A percentile compares a stretch with the other conserved stretches of the same genome.
Evolutionary conservation across 2,329 filamentous ascomycete genomes (phyloP).

Genomic region (Botrytis medusae): DNA sequence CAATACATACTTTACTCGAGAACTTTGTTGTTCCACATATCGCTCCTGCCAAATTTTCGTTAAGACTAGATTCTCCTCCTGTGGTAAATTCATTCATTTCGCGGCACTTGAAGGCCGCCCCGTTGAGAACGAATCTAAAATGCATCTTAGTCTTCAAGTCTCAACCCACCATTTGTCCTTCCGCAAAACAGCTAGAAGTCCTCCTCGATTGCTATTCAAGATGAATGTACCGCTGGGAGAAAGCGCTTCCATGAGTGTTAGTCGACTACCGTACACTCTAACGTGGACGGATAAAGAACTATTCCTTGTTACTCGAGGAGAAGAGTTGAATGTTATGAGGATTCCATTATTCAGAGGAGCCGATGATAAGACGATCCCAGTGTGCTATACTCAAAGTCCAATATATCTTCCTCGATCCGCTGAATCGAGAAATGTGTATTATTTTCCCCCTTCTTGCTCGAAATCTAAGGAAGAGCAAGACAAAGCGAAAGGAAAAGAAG

Average conservation of each 20-base stretch:
- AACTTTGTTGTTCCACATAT: constrained; percentile 8
- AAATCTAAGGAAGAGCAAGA: background rate
- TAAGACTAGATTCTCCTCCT: background rate
- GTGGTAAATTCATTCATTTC: constrained; percentile 11
- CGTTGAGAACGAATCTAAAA: background rate
- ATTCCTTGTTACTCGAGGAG: background rate
- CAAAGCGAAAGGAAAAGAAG: constrained; percentile 4
- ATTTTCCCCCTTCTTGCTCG: background rate
- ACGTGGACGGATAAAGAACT: constrained; percentile 8
- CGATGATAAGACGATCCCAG: background rate
- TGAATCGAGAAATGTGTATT: constrained; percentile 14
- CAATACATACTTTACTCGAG: constrained; percentile 14
- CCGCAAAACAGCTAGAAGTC: background rate
- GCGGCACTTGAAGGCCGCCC: background rate
- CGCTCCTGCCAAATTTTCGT: constrained; percentile 14
- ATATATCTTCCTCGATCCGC: constrained; percentile 2
- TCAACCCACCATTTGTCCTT: constrained; percentile 4
- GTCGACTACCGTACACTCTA: constrained; percentile 8
- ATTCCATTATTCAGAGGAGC: constrained; percentile 5
- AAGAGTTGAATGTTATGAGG: background rate
- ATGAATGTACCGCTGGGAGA: constrained; percentile 1
- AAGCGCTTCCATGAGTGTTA: background rate
- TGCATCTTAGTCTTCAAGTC: constrained; percentile 10
- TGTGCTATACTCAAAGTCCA: constrained; percentile 6
- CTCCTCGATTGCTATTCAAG: constrained; percentile 8